Conservation (phyloP, 306 rosid genomes). For the Cicer judaicum region DNA sequence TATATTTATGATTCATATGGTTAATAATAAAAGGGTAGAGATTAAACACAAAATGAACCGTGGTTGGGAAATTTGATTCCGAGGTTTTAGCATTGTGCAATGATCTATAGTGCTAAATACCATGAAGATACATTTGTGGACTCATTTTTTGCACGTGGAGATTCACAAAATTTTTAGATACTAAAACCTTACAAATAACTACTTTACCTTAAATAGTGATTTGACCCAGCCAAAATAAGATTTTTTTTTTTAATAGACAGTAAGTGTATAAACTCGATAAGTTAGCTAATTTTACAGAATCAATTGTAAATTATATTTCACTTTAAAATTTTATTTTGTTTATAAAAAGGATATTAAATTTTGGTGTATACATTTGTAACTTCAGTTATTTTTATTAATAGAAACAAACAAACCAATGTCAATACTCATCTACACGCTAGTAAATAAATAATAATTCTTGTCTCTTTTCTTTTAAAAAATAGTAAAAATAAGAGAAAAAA, state of each 20-base stretch:
- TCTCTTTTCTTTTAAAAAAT: no score
- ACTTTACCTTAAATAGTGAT: conserved; percentile 49
- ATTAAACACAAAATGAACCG: conserved; percentile 40
- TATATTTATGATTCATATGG: conserved; percentile 32
- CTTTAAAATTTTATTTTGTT: no score
- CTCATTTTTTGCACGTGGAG: conserved; percentile 49
- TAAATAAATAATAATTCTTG: no score
- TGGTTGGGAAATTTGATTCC: conserved; percentile 42
- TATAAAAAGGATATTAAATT: no score
- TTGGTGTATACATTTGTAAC: no score
- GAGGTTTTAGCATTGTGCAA: conserved; percentile 48
- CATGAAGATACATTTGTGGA: conserved; percentile 40
- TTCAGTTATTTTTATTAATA: no score
- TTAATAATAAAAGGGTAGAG: conserved; percentile 26
- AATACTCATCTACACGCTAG: no score
- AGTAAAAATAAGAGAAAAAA: no score
- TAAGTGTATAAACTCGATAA: no score
- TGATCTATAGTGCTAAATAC: conserved; percentile 46
- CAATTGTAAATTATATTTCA: no score
- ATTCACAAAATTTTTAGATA: conserved; percentile 9
- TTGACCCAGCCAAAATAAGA: conserved; percentile 51
- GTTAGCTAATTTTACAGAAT: no score
- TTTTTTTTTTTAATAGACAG: neutral
- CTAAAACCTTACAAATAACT: conserved; percentile 19
- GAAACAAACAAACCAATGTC: no score